These are phyloP conservation scores for Argentina anserina DNA, from an alignment of 306 rosid species.

Conservation along the genomic window DNA sequence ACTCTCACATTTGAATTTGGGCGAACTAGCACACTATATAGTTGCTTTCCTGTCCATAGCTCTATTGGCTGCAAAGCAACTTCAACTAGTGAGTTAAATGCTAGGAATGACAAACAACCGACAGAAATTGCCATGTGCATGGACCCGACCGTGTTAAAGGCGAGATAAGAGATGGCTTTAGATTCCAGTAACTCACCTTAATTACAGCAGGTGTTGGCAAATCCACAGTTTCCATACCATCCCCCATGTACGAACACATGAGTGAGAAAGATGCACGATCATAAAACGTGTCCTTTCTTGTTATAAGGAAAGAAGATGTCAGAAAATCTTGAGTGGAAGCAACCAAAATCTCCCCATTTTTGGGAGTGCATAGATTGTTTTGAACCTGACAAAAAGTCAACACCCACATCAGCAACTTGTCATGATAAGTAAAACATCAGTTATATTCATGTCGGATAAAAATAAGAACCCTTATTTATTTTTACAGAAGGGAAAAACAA, in stretches of 20 bases:
- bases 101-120: background rate
- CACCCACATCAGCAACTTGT: conserved; percentile 7
- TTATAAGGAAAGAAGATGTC: conserved; percentile 88
- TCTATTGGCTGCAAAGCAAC: conserved; percentile 75
- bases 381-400: conserved; percentile 60
- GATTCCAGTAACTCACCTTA: conserved; percentile 50
- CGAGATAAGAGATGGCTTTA: background rate
- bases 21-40: conserved; percentile 80
- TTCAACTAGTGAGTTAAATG: conserved; percentile 2
- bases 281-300: conserved; percentile 91
- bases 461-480: too few species aligned
- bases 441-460: too few species aligned
- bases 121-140: background rate
- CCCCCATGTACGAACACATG: conserved; percentile 90
- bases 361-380: conserved; percentile 95
- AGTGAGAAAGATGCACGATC: conserved; percentile 87
- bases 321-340: conserved; percentile 98
- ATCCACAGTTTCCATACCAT: conserved; percentile 73
- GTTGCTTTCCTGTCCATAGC: conserved; percentile 97
- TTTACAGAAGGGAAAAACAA: too few species aligned
- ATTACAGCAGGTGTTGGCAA: conserved; percentile 90
- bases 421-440: background rate
- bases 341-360: conserved; percentile 94
- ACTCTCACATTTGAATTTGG: conserved; percentile 76
- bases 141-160: background rate